These are phyloP conservation scores for Colletotrichum scovillei DNA, from an alignment of 2,329 filamentous ascomycete species.

Conservation along the genomic window DNA sequence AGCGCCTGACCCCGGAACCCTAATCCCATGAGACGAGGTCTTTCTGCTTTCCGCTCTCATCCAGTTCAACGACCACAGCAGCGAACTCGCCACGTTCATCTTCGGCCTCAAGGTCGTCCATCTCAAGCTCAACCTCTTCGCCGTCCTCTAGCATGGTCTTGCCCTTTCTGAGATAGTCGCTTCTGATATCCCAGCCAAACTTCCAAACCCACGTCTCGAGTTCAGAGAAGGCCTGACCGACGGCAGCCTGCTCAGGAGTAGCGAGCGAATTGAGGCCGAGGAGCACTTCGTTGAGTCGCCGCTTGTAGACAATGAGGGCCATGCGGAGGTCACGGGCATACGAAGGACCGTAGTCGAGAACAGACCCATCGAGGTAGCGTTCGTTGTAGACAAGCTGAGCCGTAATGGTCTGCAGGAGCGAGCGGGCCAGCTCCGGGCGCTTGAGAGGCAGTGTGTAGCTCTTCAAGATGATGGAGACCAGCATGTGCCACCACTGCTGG, in stretches of 20 bases:
- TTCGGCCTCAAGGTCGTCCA: conserved; percentile 63
- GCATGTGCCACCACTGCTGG: conserved; percentile 71
- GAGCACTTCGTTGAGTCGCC: conserved; percentile 61
- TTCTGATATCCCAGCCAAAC: conserved; percentile 66
- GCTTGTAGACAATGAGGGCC: conserved; percentile 65
- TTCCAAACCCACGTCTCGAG: conserved; percentile 61
- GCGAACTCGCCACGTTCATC: conserved; percentile 66
- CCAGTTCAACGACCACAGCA: conserved; percentile 64
- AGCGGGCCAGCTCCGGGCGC: conserved; percentile 56
- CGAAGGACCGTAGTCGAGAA: conserved; percentile 49
- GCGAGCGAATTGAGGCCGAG: conserved; percentile 46
- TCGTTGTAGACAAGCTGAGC: conserved; percentile 67
- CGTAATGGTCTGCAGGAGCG: conserved; percentile 62
- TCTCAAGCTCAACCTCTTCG: conserved; percentile 59
- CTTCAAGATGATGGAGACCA: conserved; percentile 62
- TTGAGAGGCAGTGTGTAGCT: conserved; percentile 57
- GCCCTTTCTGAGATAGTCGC: conserved; percentile 60
- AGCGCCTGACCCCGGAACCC: conserved; percentile 34
- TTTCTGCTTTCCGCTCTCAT: conserved; percentile 62
- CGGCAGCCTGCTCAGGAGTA: conserved; percentile 54
- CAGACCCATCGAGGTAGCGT: conserved; percentile 58
- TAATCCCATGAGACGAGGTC: conserved; percentile 62
- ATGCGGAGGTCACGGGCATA: conserved; percentile 53
- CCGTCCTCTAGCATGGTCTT: conserved; percentile 64
- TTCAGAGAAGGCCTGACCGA: conserved; percentile 60